A percentile compares a stretch with the other conserved stretches of the same genome.
These are phyloP conservation scores for Cronartium ribicola DNA, from an alignment of 1,284 basidiomycete genomes.

Conservation along the genomic window DNA sequence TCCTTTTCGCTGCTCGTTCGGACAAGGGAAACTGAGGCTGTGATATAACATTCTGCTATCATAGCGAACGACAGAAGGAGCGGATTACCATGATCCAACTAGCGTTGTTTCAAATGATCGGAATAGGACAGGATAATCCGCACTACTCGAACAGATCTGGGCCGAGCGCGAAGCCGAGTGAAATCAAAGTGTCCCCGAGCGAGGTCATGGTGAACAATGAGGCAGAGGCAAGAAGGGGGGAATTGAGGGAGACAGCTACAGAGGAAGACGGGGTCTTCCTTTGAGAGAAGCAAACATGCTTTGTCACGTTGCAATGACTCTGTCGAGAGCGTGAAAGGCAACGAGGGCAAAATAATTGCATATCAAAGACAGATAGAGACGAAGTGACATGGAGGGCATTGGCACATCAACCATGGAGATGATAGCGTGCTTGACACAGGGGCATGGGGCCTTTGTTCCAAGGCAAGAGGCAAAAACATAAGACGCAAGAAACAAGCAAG, in stretches of 20 bases:
- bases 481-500: neutral
- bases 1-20: neutral
- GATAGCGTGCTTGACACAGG: neutral
- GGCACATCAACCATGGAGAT: neutral
- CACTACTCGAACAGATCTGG: neutral
- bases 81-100: slow-evolving; percentile 1
- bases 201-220: neutral
- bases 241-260: neutral
- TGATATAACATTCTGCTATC: neutral
- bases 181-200: too few relatives aligned
- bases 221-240: neutral
- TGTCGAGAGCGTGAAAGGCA: too few relatives aligned
- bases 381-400: neutral
- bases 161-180: too few relatives aligned
- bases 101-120: neutral
- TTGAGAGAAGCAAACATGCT: too few relatives aligned
- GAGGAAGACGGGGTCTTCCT: too few relatives aligned
- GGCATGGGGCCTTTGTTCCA: neutral
- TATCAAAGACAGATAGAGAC: too few relatives aligned
- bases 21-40: neutral
- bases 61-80: neutral
- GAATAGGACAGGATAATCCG: neutral
- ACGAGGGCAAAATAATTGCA: too few relatives aligned
- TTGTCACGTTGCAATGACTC: too few relatives aligned
- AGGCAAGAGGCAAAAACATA: neutral